Percentiles rank a stretch among this genome's conserved stretches.
These are phyloP conservation scores for Rutstroemia sp. DNA, from an alignment of 2,329 filamentous ascomycete species.

Conservation along the genomic window DNA sequence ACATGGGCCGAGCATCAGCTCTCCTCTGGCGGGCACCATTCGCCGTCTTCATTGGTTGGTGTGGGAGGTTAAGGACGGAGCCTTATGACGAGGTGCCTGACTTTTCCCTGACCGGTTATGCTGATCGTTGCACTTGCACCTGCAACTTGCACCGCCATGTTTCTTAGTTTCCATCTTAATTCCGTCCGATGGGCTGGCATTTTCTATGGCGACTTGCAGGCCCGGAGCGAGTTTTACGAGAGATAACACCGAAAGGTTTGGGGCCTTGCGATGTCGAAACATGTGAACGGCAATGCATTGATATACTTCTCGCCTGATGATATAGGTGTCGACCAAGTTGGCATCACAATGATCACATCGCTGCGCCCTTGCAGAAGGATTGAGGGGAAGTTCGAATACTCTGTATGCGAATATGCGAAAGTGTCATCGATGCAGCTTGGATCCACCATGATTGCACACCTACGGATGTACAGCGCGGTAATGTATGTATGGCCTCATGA, in stretches of 20 bases:
- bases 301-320: background rate
- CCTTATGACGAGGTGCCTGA: slow-evolving; percentile 9
- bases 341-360: background rate
- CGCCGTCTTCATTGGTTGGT: background rate
- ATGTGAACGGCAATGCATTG: background rate
- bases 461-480: too few species aligned
- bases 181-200: background rate
- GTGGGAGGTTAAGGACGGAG: background rate
- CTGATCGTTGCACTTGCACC: slow-evolving; percentile 2
- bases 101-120: slow-evolving; percentile 1
- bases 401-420: background rate
- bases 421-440: background rate
- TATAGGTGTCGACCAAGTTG: background rate
- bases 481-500: too few species aligned
- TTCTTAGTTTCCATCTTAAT: background rate
- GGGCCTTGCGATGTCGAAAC: too few species aligned
- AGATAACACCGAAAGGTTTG: background rate
- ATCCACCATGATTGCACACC: background rate
- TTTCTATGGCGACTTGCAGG: background rate
- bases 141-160: background rate
- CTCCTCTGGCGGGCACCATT: background rate
- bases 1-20: slow-evolving; percentile 9
- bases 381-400: background rate
- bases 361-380: background rate
- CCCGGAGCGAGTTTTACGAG: background rate